Evolutionary conservation across 495 filamentous ascomycete species (phyloP), one percentile per base, ranked within the genome.

Genomic region (Talaromyces proteolyticus): DNA sequence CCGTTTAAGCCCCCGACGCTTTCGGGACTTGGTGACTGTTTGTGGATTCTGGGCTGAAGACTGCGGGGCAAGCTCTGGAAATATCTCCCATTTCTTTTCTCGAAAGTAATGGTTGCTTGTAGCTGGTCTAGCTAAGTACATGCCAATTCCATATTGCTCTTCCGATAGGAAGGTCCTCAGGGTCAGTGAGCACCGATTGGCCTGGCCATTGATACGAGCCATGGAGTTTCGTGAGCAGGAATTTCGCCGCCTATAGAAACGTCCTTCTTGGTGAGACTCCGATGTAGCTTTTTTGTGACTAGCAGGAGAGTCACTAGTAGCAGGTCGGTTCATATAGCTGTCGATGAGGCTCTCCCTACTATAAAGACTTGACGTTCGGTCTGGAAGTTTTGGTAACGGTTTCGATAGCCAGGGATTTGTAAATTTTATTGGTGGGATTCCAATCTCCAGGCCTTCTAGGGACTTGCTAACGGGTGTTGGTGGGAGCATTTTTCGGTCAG

Each of bases 71-170:
- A 75, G 40, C 51, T 75, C 72, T 5, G 72, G 72, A 55, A 75
- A 75, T 58, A 70, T 69, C 50, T 73, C 68, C 69, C 69, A 75
- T 49, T 70, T 73, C 57, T 75, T 75, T 37, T 75, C 72, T 8
- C 72, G 62, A 44, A 75, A 75, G 39, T 75, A 75, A 46, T 73
- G 72, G 38, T 65, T 75, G n/a, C n/a, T n/a, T n/a, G n/a, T n/a
- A n/a, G n/a, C n/a, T 14, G 42, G 40, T 29, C 22, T 52, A 5
- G 50, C 42, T 12, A 52, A 10, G 25, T 43, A 24, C 2, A 66
- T 57, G 1, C 65, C 68, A 1, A 48, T 44, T 0, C 57, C 61
- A 42, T 63, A 65, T 3, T 53, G 57, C 11, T 66, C 62, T n/a
- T 63, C 62, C 0, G 55, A 57, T 23, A 57, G 25, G 17, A 60